Evolutionary conservation across 1,284 basidiomycete genomes (phyloP), one percentile per base, ranked within the genome.

Genomic region (Trichosporon asahii): DNA sequence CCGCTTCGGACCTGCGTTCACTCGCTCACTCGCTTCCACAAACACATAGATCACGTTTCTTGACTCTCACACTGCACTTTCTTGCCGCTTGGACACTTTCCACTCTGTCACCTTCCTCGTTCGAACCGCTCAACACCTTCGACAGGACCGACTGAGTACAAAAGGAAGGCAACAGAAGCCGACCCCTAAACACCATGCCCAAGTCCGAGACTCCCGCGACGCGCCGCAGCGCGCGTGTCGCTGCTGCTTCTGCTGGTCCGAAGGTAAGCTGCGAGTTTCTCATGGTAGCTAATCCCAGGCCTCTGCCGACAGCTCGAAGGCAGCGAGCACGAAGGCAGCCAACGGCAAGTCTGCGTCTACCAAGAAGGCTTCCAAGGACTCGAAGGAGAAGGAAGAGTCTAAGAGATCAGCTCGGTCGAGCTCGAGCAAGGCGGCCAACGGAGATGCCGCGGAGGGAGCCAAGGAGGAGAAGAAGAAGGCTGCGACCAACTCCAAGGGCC

Each of bases 211-310:
- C 72, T 11, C 69, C 69, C 46, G 73, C 72, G 27, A 70, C 68
- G 21, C 75, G 68, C 44, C 70, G 67, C 27, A 68, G 66, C 35
- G 71, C 71, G 67, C 73, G 60, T 31, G 76, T 44, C 77, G 61
- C 78, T 86, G 46, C 76, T 81, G 66, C 57, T 64, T 73, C 63
- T 64, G 74, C 66, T 70, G 73, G 11, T 68, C 74, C 57, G 14
- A 67, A 72, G 67, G 73, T 72, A 15, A 23, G 67, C 23, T 25
- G 9, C 14, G 14, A 8, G 8, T 25, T 25, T 9, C 31, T 15
- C n/a, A 14, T n/a, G 3, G 12, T 44, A 3, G 68, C 65, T 66
- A 29, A 69, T 57, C 3, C 12, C 57, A 67, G 70, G 27, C 67
- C 18, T 2, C 21, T 7, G 37, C 68, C 57, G 60, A 68, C 60